These are phyloP conservation scores for Mycena galericulata DNA, from an alignment of 768 basidiomycete genomes.

Conservation along the genomic window DNA sequence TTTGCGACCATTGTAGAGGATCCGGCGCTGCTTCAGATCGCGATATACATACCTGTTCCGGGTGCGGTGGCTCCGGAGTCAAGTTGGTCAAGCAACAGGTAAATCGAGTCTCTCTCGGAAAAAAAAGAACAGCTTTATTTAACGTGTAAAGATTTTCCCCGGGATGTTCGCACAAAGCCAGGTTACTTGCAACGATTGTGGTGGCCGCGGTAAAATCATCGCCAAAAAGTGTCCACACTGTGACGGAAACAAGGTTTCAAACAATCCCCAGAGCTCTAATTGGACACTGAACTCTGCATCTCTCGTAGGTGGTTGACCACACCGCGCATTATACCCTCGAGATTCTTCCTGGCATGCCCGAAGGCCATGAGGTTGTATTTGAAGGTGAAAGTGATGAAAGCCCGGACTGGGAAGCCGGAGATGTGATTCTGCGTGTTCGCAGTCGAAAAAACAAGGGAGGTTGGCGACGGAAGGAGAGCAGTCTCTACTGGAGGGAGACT, in stretches of 20 bases:
- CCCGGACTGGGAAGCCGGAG: slow-evolving; percentile 96
- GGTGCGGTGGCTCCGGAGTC: slow-evolving; percentile 88
- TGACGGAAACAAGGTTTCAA: slow-evolving; percentile 68
- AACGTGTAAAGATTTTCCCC: slow-evolving; percentile 77
- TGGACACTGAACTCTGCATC: background rate
- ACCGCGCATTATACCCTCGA: slow-evolving; percentile 88
- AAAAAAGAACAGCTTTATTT: background rate
- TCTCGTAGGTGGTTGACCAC: slow-evolving; percentile 71
- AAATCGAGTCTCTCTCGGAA: background rate
- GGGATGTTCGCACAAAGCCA: slow-evolving; percentile 96
- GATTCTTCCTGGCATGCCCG: slow-evolving; percentile 88
- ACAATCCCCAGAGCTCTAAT: background rate
- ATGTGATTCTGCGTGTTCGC: slow-evolving; percentile 87
- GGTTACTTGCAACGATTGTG: slow-evolving; percentile 84
- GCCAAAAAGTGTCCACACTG: slow-evolving; percentile 86
- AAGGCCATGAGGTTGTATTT: slow-evolving; percentile 92
- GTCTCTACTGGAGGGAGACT: slow-evolving; percentile 92
- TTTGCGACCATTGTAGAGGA: slow-evolving; percentile 98
- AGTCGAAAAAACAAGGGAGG: slow-evolving; percentile 83
- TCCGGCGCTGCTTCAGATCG: slow-evolving; percentile 91
- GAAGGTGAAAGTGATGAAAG: slow-evolving; percentile 98
- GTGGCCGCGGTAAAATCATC: slow-evolving; percentile 86
- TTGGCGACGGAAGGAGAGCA: slow-evolving; percentile 90
- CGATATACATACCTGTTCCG: slow-evolving; percentile 88
- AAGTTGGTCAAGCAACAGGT: slow-evolving; percentile 88